A percentile compares a stretch with the other conserved stretches of the same genome.
Evolutionary conservation across 2,329 filamentous ascomycete genomes (phyloP).

Genomic region (Alternaria angustiovoidea): DNA sequence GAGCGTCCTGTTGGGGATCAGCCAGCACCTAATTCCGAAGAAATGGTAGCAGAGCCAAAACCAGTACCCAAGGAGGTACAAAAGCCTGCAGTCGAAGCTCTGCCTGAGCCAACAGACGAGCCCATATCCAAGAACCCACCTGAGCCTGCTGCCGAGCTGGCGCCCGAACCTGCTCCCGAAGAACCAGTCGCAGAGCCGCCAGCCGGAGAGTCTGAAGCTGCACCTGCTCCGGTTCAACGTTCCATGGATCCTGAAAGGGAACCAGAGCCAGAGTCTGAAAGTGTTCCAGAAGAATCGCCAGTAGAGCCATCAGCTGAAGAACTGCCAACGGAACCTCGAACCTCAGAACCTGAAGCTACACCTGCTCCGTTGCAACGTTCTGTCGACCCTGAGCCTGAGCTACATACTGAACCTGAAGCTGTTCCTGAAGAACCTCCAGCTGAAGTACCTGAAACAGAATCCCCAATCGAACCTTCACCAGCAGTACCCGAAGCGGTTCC

Average conservation of each 20-base stretch:
- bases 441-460: not conserved
- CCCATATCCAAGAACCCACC: not conserved
- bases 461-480: not conserved
- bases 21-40: too few relatives aligned
- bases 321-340: not conserved
- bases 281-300: not conserved
- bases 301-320: not conserved
- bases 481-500: not conserved
- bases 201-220: not conserved
- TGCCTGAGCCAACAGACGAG: not conserved
- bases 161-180: slow-evolving; percentile 7
- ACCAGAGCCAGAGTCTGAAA: not conserved
- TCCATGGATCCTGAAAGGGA: not conserved
- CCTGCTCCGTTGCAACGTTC: not conserved
- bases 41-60: too few relatives aligned
- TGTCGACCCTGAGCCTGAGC: not conserved
- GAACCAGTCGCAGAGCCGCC: slow-evolving; percentile 12
- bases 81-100: not conserved
- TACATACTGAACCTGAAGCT: not conserved
- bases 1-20: too few relatives aligned
- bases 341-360: too few relatives aligned
- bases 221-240: not conserved
- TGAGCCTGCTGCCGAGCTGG: slow-evolving; percentile 10
- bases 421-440: not conserved
- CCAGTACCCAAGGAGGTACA: too few relatives aligned